Conservation (phyloP, 2,329 filamentous ascomycete species). For the Tothia fuscella region DNA sequence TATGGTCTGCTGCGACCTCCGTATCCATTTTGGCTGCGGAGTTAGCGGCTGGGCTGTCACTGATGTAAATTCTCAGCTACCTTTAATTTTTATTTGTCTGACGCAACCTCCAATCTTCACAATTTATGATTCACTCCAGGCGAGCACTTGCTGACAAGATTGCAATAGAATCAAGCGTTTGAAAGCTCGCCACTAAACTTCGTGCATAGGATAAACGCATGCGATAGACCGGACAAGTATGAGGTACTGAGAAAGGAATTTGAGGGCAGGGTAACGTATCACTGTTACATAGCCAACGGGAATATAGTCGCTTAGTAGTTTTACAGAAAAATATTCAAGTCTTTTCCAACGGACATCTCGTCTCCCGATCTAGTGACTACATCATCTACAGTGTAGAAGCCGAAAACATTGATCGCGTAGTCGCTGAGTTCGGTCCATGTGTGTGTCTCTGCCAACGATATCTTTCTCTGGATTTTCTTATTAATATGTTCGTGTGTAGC, state of each 20-base stretch:
- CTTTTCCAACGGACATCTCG: constrained; percentile 84
- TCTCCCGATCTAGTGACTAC: constrained; percentile 93
- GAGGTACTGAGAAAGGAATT: constrained; percentile 73
- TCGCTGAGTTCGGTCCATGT: constrained; percentile 86
- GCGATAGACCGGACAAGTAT: constrained; percentile 83
- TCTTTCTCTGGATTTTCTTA: not conserved
- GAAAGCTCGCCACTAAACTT: too few relatives aligned
- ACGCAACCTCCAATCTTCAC: constrained; percentile 34
- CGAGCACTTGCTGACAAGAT: too few relatives aligned
- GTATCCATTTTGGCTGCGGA: constrained; percentile 65
- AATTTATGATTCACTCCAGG: too few relatives aligned
- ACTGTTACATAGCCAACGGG: constrained; percentile 25
- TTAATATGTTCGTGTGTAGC: constrained; percentile 42
- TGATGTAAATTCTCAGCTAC: constrained; percentile 99
- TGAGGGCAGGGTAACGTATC: constrained; percentile 66
- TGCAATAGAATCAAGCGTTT: too few relatives aligned
- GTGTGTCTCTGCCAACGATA: constrained; percentile 31
- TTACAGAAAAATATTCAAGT: constrained; percentile 70
- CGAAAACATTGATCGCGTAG: constrained; percentile 75
- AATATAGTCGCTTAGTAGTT: constrained; percentile 30
- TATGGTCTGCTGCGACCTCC: constrained; percentile 54
- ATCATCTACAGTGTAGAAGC: constrained; percentile 99
- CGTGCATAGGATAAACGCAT: constrained; percentile 76
- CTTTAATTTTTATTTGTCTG: constrained; percentile 80
- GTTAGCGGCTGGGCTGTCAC: constrained; percentile 56